Base-by-base conservation (phyloP, 164 flowering plant genomes). In the Vitis labrusca region DNA sequence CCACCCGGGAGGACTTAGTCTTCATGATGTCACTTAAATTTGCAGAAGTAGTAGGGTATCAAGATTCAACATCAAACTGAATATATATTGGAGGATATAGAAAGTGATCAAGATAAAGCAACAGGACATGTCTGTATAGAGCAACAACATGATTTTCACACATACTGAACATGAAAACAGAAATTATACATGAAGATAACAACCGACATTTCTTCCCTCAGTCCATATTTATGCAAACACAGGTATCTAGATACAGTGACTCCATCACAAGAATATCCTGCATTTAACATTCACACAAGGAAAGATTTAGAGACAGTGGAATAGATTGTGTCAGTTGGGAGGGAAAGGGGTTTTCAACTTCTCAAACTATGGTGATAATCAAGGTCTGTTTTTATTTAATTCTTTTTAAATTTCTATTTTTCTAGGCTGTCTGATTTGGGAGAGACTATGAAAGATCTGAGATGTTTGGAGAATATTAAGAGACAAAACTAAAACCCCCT, bases 221-320 rank as follows among this genome's bases (percentile, higher is more conserved):
- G n/a, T 53, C 14, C n/a, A 9, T 12, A 14, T 53, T 53, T 53
- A 50, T n/a, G 27, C 66, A 49, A 8, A 64, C 4, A 16, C 13
- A 51, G 12, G 37, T 17, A 19, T 50, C 49, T 12, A 50, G 37
- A 27, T 32, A 64, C 17, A 9, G 27, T 16, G 6, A 53, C 56
- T 53, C 56, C 56, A 53, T 13, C 56, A 23, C 55, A 48, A 10
- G 12, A 11, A 50, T 3, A 11, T 64, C 66, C 66, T 64, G 66
- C 66, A 64, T 64, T 64, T 37, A 10, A 5, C 29, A 51, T 48
- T 9, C 66, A 50, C 16, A 9, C 50, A 50, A 27, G 37, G 8
- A 23, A 47, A 50, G 23, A 13, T 23, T 17, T 19, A 50, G 53
- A 3, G 53, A 13, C 5, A 10, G 53, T 2, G 15, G 53, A 50